Base-by-base conservation (phyloP, 2,329 filamentous ascomycete genomes). In the Amesomyces nigricolor region DNA sequence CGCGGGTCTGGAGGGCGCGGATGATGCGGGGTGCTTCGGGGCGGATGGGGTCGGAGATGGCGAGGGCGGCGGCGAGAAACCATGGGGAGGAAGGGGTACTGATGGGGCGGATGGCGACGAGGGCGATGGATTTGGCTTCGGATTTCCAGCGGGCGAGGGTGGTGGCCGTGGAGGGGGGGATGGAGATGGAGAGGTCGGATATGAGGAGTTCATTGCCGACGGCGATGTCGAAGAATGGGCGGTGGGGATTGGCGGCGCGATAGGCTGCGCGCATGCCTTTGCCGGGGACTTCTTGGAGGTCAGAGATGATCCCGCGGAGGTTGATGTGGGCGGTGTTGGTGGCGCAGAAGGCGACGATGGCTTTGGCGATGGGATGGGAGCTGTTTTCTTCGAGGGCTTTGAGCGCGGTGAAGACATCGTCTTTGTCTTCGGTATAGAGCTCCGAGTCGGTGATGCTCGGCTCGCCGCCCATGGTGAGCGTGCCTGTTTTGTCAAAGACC, bases 401-500 rank as follows among this genome's bases (percentile, higher is more conserved):
- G 5, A 87, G 72, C 2, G 82, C 76, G 0, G 78, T 77, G 3
- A 87, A 62, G 3, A 84, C 61, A 7, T 51, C 60, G 38, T 58
- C 61, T 29, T 64, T 58, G 10, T 65, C 60, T 9, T 63, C 70
- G 0, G 70, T 68, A 43, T 75, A 76, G 3, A 79, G 50, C 40
- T 70, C 64, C 10, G 72, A 73, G 60, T 83, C 78, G 0, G 82
- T 88, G 19, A 92, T 83, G 29, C 76, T 80, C 0, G 88, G 87
- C 61, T 89, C 84, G 6, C 86, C 87, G 4, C 87, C 75, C 63
- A 86, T 75, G 0, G 89, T 94, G 56, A 95, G 73, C 0, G 89
- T 95, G 1, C 89, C 89, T 0, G 89, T 95, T 76, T 95, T 94
- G 76, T 95, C 89, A 67, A 95, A 94, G 0, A 94, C 87, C 39